A percentile compares a stretch with the other conserved stretches of the same genome.
Evolutionary conservation across 2,329 filamentous ascomycete genomes (phyloP).

Genomic region (Blumeriella jaapii): DNA sequence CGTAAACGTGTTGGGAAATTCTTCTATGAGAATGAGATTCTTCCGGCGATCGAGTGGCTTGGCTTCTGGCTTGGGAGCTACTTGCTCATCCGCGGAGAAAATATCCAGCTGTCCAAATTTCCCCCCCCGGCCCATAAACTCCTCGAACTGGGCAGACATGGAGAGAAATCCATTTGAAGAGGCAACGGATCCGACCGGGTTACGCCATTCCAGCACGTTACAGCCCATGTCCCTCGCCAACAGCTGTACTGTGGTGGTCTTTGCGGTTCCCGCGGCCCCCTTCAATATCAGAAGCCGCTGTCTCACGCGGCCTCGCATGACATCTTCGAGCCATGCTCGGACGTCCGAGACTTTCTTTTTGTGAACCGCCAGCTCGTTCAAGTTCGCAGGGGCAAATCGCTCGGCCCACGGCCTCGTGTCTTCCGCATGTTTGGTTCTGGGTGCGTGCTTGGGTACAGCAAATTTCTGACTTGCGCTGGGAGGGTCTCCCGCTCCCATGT

Average conservation of each 20-base stretch:
- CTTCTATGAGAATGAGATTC: conserved; percentile 64
- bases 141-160: conserved; percentile 72
- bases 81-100: conserved; percentile 21
- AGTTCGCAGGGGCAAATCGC: conserved; percentile 59
- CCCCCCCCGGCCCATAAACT: conserved; percentile 74
- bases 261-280: conserved; percentile 82
- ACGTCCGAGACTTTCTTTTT: conserved; percentile 90
- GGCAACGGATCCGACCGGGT: conserved; percentile 53
- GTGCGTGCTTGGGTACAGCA: conserved; percentile 25
- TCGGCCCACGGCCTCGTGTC: conserved; percentile 78
- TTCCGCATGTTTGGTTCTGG: conserved; percentile 29
- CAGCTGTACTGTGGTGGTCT: conserved; percentile 75
- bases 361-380: conserved; percentile 85
- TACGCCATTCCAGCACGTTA: conserved; percentile 82
- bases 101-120: conserved; percentile 63
- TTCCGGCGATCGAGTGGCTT: conserved; percentile 26
- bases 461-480: conserved; percentile 39
- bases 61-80: conserved; percentile 23
- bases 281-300: conserved; percentile 76
- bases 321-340: conserved; percentile 66
- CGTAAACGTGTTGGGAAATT: conserved; percentile 68
- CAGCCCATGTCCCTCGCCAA: conserved; percentile 68
- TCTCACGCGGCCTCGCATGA: conserved; percentile 50
- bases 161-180: conserved; percentile 54
- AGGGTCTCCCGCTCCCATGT: conserved; percentile 15